Conservation (phyloP, 805 yeast genomes). For the Aciculoconidium aculeatum region DNA sequence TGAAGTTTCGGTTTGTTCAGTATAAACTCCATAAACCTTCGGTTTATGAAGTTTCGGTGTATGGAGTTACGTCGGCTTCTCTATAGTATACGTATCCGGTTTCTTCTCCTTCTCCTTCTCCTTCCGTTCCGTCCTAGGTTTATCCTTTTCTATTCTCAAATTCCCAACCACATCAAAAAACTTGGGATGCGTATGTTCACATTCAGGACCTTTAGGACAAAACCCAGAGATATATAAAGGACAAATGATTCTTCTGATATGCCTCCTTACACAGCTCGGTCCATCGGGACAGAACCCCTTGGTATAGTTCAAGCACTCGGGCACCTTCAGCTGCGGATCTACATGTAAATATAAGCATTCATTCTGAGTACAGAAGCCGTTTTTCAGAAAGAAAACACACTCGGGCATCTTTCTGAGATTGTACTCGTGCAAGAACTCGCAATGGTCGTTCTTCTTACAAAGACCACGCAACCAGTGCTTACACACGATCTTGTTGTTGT, state of each 20-base stretch:
- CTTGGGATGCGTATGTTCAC: constrained; percentile 79
- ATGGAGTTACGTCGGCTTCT: background rate
- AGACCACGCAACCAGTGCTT: constrained; percentile 98
- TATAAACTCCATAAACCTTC: no score
- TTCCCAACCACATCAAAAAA: constrained; percentile 43
- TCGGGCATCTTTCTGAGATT: constrained; percentile 95
- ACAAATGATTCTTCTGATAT: constrained; percentile 70
- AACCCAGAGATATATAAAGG: constrained; percentile 73
- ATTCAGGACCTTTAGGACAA: constrained; percentile 40
- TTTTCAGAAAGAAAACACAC: constrained; percentile 79
- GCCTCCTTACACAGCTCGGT: constrained; percentile 77
- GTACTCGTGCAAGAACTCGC: constrained; percentile 95
- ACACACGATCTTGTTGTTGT: constrained; percentile 68
- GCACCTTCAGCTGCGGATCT: constrained; percentile 84
- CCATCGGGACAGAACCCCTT: constrained; percentile 92
- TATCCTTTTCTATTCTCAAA: constrained; percentile 41
- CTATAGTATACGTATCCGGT: background rate
- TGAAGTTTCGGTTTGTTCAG: no score
- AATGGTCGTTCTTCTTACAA: constrained; percentile 93
- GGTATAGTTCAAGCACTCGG: constrained; percentile 78
- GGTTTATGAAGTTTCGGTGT: no score
- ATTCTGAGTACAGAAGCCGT: constrained; percentile 83
- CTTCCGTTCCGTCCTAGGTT: constrained; percentile 15
- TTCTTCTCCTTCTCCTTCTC: constrained; percentile 1
- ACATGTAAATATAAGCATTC: constrained; percentile 92